phyloP scores from a whole-genome alignment of 768 basidiomycete genomes.

The Russula brevipes region DNA sequence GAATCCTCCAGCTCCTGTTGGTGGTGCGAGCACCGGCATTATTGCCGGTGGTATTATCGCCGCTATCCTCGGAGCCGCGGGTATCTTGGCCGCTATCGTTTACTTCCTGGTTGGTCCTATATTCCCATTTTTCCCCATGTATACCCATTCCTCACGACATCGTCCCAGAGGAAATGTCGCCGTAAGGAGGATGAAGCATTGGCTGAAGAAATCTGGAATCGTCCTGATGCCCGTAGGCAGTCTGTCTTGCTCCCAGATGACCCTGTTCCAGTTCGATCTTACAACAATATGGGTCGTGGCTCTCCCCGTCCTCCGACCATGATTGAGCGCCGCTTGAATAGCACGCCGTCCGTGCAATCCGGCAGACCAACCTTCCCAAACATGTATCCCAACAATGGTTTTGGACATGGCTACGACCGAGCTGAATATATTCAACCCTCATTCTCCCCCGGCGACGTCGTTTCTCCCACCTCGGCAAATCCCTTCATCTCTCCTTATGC shows the following conservation, averaged over 20 bases:
- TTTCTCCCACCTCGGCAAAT: conserved; percentile 33
- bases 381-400: conserved; percentile 19
- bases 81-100: conserved; percentile 31
- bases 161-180: conserved; percentile 29
- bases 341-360: conserved; percentile 20
- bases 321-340: conserved; percentile 48
- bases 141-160: neutral
- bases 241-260: conserved; percentile 53
- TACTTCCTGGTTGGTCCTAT: conserved; percentile 35
- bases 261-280: conserved; percentile 33
- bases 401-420: conserved; percentile 29
- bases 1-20: neutral
- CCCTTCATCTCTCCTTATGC: conserved; percentile 39
- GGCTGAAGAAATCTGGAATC: conserved; percentile 41
- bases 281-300: conserved; percentile 33
- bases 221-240: conserved; percentile 54
- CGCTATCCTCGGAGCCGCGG: conserved; percentile 33
- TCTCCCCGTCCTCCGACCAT: conserved; percentile 61
- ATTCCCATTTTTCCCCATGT: neutral
- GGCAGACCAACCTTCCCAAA: conserved; percentile 19
- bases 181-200: conserved; percentile 32
- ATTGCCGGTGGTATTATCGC: conserved; percentile 36
- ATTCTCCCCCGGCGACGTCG: conserved; percentile 28
- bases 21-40: conserved; percentile 25
- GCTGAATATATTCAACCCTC: conserved; percentile 25